Percentiles rank a stretch among this genome's conserved stretches.
Conservation (phyloP, 768 basidiomycete species). For the Leccinum pellstonianum region DNA sequence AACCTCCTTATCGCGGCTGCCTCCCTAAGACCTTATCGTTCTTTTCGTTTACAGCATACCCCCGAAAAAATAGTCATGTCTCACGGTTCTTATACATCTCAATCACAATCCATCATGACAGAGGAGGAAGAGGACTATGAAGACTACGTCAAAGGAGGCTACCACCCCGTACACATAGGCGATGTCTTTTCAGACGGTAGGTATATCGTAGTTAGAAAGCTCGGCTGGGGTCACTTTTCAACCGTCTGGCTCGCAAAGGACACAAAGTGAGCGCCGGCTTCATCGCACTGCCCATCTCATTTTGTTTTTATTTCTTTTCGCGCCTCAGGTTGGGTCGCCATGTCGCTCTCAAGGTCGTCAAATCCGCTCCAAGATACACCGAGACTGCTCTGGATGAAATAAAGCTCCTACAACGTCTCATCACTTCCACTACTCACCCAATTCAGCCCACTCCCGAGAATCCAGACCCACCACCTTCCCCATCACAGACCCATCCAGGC, state of each 20-base stretch:
- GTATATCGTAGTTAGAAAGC: slow-evolving; percentile 89
- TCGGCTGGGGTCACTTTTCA: slow-evolving; percentile 94
- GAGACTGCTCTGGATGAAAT: slow-evolving; percentile 99
- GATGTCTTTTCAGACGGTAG: slow-evolving; percentile 85
- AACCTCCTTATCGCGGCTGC: slow-evolving; percentile 31
- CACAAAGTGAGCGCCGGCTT: slow-evolving; percentile 54
- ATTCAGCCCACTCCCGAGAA: slow-evolving; percentile 45
- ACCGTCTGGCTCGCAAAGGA: slow-evolving; percentile 92
- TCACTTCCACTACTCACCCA: slow-evolving; percentile 72
- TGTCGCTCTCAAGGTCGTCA: slow-evolving; percentile 98
- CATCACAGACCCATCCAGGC: slow-evolving; percentile 78
- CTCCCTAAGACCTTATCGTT: slow-evolving; percentile 31
- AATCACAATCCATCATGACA: slow-evolving; percentile 76
- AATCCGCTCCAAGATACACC: slow-evolving; percentile 94
- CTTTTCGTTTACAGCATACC: slow-evolving; percentile 35
- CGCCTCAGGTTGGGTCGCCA: slow-evolving; percentile 81
- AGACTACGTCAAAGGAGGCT: slow-evolving; percentile 80
- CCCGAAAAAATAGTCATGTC: slow-evolving; percentile 47
- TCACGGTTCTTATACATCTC: slow-evolving; percentile 73
- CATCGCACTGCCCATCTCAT: background rate
- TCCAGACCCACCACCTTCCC: slow-evolving; percentile 49
- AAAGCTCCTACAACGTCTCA: slow-evolving; percentile 93
- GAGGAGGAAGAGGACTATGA: slow-evolving; percentile 95
- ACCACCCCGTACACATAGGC: slow-evolving; percentile 93
- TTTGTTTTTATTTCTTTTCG: slow-evolving; percentile 16